Conservation (phyloP, 1,284 basidiomycete genomes). For the Fomitiporia mediterranea region DNA sequence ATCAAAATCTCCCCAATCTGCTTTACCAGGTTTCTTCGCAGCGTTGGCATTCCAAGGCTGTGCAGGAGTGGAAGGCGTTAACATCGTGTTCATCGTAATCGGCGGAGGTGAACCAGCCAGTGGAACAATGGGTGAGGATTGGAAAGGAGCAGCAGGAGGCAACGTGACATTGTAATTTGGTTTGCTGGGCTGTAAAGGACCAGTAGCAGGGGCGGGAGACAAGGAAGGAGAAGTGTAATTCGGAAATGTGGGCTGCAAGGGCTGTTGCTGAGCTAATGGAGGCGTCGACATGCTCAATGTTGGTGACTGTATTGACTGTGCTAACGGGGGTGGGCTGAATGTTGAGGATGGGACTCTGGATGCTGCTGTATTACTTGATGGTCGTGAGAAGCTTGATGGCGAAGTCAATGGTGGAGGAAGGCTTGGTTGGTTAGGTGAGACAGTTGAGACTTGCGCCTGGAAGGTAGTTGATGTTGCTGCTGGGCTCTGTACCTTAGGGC, state of each 20-base stretch:
- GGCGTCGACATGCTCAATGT: conserved; percentile 14
- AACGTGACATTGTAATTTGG: conserved; percentile 19
- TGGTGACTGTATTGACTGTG: conserved; percentile 30
- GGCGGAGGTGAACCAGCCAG: conserved; percentile 16
- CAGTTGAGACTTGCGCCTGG: conserved; percentile 23
- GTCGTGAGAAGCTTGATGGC: conserved; percentile 20
- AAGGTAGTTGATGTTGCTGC: conserved; percentile 21
- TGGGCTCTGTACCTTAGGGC: conserved; percentile 22
- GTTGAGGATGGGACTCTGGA: conserved; percentile 27
- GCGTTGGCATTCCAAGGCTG: conserved; percentile 33
- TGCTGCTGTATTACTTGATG: conserved; percentile 27
- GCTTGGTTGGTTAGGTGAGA: conserved; percentile 6
- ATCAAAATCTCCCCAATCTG: conserved; percentile 79
- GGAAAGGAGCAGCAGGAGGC: conserved; percentile 7
- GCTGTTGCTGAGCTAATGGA: not conserved
- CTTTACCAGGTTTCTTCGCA: conserved; percentile 48
- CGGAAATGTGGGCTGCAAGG: conserved; percentile 1
- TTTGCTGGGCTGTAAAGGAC: conserved; percentile 14
- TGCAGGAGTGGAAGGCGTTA: conserved; percentile 10
- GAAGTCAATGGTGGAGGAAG: conserved; percentile 22
- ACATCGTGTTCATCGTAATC: conserved; percentile 6
- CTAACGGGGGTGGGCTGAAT: conserved; percentile 19
- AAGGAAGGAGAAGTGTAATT: not conserved
- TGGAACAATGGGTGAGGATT: conserved; percentile 51
- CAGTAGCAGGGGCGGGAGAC: not conserved